Conservation (phyloP, 768 basidiomycete species). For the Russula foetens region DNA sequence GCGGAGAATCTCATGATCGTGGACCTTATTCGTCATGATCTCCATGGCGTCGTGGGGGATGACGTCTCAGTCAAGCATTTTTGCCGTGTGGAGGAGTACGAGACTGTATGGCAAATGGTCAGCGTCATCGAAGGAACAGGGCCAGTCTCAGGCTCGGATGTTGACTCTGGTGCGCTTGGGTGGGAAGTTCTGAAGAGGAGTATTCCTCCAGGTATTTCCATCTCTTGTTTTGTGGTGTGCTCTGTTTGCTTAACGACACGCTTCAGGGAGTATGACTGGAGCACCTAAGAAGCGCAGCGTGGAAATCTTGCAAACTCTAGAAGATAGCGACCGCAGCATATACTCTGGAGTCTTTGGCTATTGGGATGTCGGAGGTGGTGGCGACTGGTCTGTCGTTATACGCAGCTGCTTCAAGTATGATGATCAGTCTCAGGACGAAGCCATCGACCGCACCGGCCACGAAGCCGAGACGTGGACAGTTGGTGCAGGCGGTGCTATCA, state of each 20-base stretch:
- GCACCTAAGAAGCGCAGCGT: constrained; percentile 93
- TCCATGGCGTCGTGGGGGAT: constrained; percentile 76
- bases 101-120: constrained; percentile 93
- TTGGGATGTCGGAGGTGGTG: constrained; percentile 79
- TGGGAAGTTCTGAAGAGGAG: constrained; percentile 74
- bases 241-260: neutral
- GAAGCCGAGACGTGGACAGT: constrained; percentile 58
- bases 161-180: constrained; percentile 42
- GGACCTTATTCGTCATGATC: constrained; percentile 89
- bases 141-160: constrained; percentile 20
- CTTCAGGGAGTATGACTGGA: constrained; percentile 89
- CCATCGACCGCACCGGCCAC: neutral
- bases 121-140: constrained; percentile 78
- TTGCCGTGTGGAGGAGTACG: constrained; percentile 83
- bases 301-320: constrained; percentile 77
- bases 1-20: constrained; percentile 99
- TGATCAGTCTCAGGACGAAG: constrained; percentile 21
- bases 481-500: constrained; percentile 96
- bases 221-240: neutral
- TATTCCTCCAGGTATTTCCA: constrained; percentile 70
- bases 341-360: constrained; percentile 96
- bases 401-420: constrained; percentile 83
- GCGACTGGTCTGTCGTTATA: constrained; percentile 93
- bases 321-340: constrained; percentile 60
- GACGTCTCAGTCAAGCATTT: constrained; percentile 79